Evolutionary conservation across 805 yeast genomes (phyloP).

Genomic region (Kuraishia piskuri): DNA sequence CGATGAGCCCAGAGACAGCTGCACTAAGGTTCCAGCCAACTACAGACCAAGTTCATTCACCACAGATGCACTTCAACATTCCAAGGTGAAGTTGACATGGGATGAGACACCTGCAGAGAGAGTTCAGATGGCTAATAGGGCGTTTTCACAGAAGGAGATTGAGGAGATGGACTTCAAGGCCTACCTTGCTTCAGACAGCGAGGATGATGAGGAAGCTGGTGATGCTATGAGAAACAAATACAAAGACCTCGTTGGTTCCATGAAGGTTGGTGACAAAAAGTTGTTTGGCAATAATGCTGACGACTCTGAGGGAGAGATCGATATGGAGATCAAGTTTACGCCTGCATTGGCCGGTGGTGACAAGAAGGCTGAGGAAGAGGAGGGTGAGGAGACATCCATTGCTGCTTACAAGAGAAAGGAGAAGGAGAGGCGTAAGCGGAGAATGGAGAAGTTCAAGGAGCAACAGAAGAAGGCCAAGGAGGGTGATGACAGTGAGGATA

Average conservation of each 20-base stretch:
- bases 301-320: conserved; percentile 43
- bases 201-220: conserved; percentile 43
- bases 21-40: conserved; percentile 62
- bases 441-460: conserved; percentile 70
- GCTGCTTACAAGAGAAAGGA: conserved; percentile 80
- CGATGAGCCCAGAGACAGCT: conserved; percentile 64
- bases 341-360: conserved; percentile 60
- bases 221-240: conserved; percentile 46
- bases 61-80: conserved; percentile 93
- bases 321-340: conserved; percentile 92
- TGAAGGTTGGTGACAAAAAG: conserved; percentile 22
- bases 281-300: conserved; percentile 21
- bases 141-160: conserved; percentile 81
- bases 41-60: conserved; percentile 78
- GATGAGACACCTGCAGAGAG: conserved; percentile 96
- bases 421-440: conserved; percentile 81
- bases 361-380: conserved; percentile 22
- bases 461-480: conserved; percentile 42
- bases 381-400: conserved; percentile 62
- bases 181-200: conserved; percentile 75
- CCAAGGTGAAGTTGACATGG: conserved; percentile 95
- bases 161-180: conserved; percentile 91
- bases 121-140: conserved; percentile 61
- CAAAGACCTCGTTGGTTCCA: conserved; percentile 42
- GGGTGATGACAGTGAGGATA: conserved; percentile 33